A percentile compares a stretch with the other conserved stretches of the same genome.
Evolutionary conservation across 345 rosid species (phyloP).

Genomic region (Bruguiera gymnorhiza): DNA sequence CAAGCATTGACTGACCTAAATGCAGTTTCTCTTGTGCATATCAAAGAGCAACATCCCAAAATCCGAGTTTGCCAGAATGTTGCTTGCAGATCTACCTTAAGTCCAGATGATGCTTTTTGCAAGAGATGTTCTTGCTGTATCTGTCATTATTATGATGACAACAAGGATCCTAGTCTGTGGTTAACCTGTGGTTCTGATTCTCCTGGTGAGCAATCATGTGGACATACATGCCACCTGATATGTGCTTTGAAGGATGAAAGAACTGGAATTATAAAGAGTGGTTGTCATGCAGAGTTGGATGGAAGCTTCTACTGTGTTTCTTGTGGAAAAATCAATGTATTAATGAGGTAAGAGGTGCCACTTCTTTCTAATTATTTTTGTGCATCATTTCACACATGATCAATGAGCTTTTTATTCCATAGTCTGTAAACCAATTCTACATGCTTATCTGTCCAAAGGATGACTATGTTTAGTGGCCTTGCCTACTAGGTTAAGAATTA

Average conservation of each 20-base stretch:
- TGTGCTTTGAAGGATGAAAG: slow-evolving; percentile 60
- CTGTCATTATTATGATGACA: slow-evolving; percentile 68
- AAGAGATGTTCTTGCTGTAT: slow-evolving; percentile 83
- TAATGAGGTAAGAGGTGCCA: slow-evolving; percentile 44
- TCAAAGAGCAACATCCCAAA: slow-evolving; percentile 29
- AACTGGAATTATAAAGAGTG: slow-evolving; percentile 45
- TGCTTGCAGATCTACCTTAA: slow-evolving; percentile 59
- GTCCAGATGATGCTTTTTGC: slow-evolving; percentile 53
- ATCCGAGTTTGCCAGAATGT: slow-evolving; percentile 51
- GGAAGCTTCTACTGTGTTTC: slow-evolving; percentile 65
- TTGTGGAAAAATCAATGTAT: slow-evolving; percentile 54
- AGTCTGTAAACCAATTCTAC: not conserved
- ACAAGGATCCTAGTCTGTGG: slow-evolving; percentile 89
- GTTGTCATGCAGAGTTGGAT: slow-evolving; percentile 39
- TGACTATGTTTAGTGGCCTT: not conserved
- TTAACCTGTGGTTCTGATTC: slow-evolving; percentile 63
- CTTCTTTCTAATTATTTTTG: not conserved
- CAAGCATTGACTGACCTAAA: slow-evolving; percentile 22
- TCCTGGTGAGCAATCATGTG: slow-evolving; percentile 49
- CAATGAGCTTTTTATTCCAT: not conserved
- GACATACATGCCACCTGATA: slow-evolving; percentile 67
- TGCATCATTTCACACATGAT: not conserved
- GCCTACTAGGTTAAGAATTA: not conserved
- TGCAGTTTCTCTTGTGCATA: slow-evolving; percentile 18
- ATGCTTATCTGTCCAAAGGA: not conserved